Conservation (phyloP, 257 asterid species). For the Solanum boliviense region DNA sequence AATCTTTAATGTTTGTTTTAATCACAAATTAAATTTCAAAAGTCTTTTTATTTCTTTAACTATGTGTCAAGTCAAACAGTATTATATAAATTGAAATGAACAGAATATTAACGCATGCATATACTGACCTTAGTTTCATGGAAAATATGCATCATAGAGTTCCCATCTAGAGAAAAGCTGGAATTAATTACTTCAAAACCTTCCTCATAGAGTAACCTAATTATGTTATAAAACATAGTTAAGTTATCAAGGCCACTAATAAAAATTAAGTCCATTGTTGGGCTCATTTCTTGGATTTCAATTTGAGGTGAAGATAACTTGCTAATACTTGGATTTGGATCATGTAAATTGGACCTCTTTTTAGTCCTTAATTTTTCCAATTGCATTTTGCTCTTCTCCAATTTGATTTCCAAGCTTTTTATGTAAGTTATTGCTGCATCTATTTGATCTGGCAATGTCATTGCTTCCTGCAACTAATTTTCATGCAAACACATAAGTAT, state of each 20-base stretch:
- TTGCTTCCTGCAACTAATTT: slow-evolving; percentile 18
- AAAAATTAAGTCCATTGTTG: slow-evolving; percentile 15
- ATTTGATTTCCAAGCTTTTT: slow-evolving; percentile 9
- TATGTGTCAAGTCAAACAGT: background rate
- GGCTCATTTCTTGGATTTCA: slow-evolving; percentile 42
- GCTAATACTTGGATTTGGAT: background rate
- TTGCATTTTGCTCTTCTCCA: slow-evolving; percentile 23
- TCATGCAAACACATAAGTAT: background rate
- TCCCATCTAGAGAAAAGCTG: slow-evolving; percentile 25
- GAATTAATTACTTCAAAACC: slow-evolving; percentile 30
- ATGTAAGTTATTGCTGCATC: slow-evolving; percentile 31
- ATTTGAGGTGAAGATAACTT: slow-evolving; percentile 5
- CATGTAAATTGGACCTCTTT: slow-evolving; percentile 3
- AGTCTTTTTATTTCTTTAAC: background rate
- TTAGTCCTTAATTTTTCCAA: slow-evolving; percentile 13
- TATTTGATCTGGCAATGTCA: slow-evolving; percentile 37
- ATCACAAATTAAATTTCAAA: background rate
- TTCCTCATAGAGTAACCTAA: slow-evolving; percentile 15
- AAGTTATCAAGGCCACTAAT: slow-evolving; percentile 19
- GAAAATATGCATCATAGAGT: slow-evolving; percentile 25
- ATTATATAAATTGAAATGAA: background rate
- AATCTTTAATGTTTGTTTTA: background rate
- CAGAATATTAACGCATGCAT: background rate
- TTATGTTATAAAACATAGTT: slow-evolving; percentile 17
- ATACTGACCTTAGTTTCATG: slow-evolving; percentile 18